These are phyloP conservation scores for Calocybe gambosa DNA, from an alignment of 1,284 basidiomycete species.

Conservation along the genomic window DNA sequence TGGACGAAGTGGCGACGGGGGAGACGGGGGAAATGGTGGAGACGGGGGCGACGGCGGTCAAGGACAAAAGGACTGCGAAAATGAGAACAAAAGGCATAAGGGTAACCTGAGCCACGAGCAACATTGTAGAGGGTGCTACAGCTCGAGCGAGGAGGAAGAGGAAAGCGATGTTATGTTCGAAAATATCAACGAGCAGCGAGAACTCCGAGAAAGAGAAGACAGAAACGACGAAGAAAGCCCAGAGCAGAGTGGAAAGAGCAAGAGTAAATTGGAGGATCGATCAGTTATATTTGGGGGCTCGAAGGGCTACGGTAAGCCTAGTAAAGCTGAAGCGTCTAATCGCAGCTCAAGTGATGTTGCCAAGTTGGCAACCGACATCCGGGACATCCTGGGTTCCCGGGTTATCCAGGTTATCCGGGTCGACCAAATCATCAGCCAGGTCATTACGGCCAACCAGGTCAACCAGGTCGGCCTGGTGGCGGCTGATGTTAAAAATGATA, in stretches of 20 bases:
- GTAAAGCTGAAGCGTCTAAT: neutral
- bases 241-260: neutral
- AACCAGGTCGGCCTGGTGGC: neutral
- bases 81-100: neutral
- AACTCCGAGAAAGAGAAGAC: neutral
- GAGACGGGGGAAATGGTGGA: neutral
- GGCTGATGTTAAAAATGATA: neutral
- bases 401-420: constrained; percentile 11
- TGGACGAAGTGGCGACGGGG: neutral
- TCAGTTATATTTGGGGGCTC: neutral
- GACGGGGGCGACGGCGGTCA: neutral
- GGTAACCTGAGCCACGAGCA: neutral
- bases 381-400: constrained; percentile 5
- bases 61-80: neutral
- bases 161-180: neutral
- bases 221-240: neutral
- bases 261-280: neutral
- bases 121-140: neutral
- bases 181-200: neutral
- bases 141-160: neutral
- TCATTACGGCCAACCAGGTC: neutral
- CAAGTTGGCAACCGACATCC: constrained; percentile 2
- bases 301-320: neutral
- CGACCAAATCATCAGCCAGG: constrained; percentile 8
- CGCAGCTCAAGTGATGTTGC: constrained; percentile 9